phyloP scores from a whole-genome alignment of 2,329 filamentous ascomycete genomes.

The Fusarium zealandicum region DNA sequence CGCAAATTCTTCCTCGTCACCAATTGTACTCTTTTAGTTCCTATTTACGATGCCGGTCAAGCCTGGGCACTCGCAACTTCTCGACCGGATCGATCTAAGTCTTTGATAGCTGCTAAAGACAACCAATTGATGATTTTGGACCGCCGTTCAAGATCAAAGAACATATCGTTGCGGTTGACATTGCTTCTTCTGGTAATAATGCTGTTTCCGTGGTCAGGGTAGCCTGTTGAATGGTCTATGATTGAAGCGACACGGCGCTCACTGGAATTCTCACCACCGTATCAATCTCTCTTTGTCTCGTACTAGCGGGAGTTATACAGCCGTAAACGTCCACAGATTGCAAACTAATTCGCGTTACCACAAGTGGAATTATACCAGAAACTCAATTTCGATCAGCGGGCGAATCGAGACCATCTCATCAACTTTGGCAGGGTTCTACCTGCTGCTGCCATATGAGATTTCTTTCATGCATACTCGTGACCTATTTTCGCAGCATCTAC shows the following conservation, averaged over 20 bases:
- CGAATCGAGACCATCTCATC: slow-evolving; percentile 39
- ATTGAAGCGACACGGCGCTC: slow-evolving; percentile 30
- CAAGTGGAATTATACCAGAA: slow-evolving; percentile 46
- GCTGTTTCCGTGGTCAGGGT: slow-evolving; percentile 30
- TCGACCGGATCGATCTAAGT: background rate
- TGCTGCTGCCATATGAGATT: slow-evolving; percentile 53
- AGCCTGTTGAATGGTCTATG: slow-evolving; percentile 31
- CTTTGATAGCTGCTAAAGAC: background rate
- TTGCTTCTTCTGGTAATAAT: slow-evolving; percentile 32
- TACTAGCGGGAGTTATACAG: slow-evolving; percentile 40
- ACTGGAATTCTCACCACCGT: slow-evolving; percentile 41
- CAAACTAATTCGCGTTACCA: slow-evolving; percentile 45
- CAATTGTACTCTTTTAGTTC: background rate
- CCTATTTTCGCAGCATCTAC: slow-evolving; percentile 49
- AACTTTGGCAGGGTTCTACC: slow-evolving; percentile 43
- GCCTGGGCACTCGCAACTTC: background rate
- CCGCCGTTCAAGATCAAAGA: background rate
- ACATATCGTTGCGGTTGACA: slow-evolving; percentile 32
- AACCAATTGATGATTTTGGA: background rate
- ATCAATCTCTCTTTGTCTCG: slow-evolving; percentile 43
- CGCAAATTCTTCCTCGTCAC: background rate
- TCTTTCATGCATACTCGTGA: slow-evolving; percentile 56
- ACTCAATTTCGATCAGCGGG: slow-evolving; percentile 42
- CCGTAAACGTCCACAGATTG: slow-evolving; percentile 45
- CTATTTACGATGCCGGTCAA: background rate